Percentiles rank a stretch among this genome's conserved stretches.
Conservation (phyloP, 202 grass and related monocot genomes). For the Brachypodium distachyon region DNA sequence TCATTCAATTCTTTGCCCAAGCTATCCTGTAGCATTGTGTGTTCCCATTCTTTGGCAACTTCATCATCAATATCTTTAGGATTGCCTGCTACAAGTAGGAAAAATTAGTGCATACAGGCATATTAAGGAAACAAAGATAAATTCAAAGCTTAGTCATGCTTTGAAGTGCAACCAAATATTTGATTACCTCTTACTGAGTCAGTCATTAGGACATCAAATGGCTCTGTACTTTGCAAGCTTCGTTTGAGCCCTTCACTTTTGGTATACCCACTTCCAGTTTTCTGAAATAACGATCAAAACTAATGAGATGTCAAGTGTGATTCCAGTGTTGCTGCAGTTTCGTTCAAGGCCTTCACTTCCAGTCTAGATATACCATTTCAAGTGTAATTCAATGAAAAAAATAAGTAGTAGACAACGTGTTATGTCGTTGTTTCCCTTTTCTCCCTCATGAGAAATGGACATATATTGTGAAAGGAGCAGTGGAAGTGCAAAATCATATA, state of each 20-base stretch:
- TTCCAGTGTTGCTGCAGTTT: too few relatives aligned
- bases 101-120: conserved; percentile 11
- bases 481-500: not conserved
- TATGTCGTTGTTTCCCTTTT: not conserved
- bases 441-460: not conserved
- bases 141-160: conserved; percentile 1
- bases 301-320: too few relatives aligned
- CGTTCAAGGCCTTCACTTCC: too few relatives aligned
- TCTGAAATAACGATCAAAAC: conserved; percentile 48
- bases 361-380: conserved; percentile 6
- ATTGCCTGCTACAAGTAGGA: conserved; percentile 33
- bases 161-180: conserved; percentile 1
- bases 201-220: conserved; percentile 76
- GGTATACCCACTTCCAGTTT: conserved; percentile 48
- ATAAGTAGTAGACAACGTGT: conserved; percentile 6
- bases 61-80: conserved; percentile 97
- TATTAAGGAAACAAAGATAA: conserved; percentile 27
- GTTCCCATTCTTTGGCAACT: conserved; percentile 92
- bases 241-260: conserved; percentile 93
- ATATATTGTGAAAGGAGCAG: conserved; percentile 3
- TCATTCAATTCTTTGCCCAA: conserved; percentile 96
- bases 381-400: not conserved
- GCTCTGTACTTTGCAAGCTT: conserved; percentile 84
- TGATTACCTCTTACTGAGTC: conserved; percentile 62
- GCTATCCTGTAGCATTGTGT: conserved; percentile 92